Evolutionary conservation across 2,329 filamentous ascomycete genomes (phyloP).

Genomic region (Davidsoniella eucalypti): DNA sequence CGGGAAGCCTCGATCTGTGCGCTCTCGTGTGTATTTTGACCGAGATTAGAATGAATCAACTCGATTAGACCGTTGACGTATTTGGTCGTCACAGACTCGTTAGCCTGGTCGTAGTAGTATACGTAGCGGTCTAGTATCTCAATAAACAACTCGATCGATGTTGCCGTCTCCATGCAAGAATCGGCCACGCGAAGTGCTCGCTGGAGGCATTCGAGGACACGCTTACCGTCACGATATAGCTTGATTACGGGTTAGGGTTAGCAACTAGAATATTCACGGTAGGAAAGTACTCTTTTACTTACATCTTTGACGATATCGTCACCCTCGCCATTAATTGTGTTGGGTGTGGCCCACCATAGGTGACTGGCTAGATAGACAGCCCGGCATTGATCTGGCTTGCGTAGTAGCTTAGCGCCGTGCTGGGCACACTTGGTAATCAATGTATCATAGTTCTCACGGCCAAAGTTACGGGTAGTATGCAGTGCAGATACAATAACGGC

Average conservation of each 20-base stretch:
- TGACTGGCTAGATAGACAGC: conserved; percentile 95
- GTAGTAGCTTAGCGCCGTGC: conserved; percentile 88
- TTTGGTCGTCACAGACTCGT: conserved; percentile 94
- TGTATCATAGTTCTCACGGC: conserved; percentile 96
- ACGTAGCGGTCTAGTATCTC: conserved; percentile 97
- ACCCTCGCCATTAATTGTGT: conserved; percentile 57
- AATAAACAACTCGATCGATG: conserved; percentile 94
- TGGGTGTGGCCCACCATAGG: conserved; percentile 92
- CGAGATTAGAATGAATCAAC: conserved; percentile 90
- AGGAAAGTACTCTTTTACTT: conserved; percentile 22
- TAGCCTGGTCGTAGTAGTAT: conserved; percentile 98
- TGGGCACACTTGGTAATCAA: conserved; percentile 94
- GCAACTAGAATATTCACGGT: conserved; percentile 8
- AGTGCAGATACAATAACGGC: conserved; percentile 83
- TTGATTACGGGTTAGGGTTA: conserved; percentile 22
- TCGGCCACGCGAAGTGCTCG: conserved; percentile 89
- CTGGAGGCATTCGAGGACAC: conserved; percentile 90
- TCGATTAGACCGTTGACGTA: conserved; percentile 97
- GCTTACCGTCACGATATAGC: conserved; percentile 94
- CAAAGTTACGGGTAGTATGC: conserved; percentile 77
- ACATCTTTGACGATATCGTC: conserved; percentile 53
- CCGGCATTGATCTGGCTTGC: conserved; percentile 95
- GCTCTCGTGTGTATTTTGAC: conserved; percentile 67
- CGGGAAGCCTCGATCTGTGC: conserved; percentile 73
- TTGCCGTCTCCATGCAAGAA: conserved; percentile 96